phyloP scores from a whole-genome alignment of 441 rosid genomes.

The Mallotus repandus region DNA sequence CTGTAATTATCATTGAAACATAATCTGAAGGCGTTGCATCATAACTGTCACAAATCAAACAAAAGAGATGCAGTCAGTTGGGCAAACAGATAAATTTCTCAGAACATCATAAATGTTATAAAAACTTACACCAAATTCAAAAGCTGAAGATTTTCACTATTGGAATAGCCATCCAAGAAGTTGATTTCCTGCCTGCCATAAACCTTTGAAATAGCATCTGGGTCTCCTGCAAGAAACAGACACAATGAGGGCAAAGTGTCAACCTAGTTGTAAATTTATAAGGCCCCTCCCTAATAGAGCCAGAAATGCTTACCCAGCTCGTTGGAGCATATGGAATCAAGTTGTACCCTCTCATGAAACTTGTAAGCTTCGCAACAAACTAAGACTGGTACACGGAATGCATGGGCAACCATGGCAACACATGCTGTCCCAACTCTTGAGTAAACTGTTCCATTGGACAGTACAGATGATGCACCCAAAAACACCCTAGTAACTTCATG shows the following conservation, averaged over 20 bases:
- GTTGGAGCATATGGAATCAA: slow-evolving; percentile 87
- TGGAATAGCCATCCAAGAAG: slow-evolving; percentile 53
- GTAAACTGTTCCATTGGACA: slow-evolving; percentile 87
- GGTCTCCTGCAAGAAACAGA: slow-evolving; percentile 59
- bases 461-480: slow-evolving; percentile 82
- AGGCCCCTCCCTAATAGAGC: neutral
- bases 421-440: slow-evolving; percentile 90
- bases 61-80: slow-evolving; percentile 15
- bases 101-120: neutral
- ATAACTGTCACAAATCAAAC: slow-evolving; percentile 47
- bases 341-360: slow-evolving; percentile 85
- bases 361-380: slow-evolving; percentile 96
- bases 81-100: slow-evolving; percentile 15
- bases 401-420: slow-evolving; percentile 92
- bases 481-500: slow-evolving; percentile 87
- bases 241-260: slow-evolving; percentile 13
- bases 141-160: slow-evolving; percentile 65
- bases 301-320: slow-evolving; percentile 66
- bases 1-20: slow-evolving; percentile 83
- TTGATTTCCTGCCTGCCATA: slow-evolving; percentile 60
- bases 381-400: slow-evolving; percentile 70
- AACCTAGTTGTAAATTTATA: neutral
- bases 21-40: slow-evolving; percentile 89
- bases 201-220: slow-evolving; percentile 75
- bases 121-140: slow-evolving; percentile 63